Conservation (phyloP, 2,329 filamentous ascomycete species). For the Colletotrichum sp. region DNA sequence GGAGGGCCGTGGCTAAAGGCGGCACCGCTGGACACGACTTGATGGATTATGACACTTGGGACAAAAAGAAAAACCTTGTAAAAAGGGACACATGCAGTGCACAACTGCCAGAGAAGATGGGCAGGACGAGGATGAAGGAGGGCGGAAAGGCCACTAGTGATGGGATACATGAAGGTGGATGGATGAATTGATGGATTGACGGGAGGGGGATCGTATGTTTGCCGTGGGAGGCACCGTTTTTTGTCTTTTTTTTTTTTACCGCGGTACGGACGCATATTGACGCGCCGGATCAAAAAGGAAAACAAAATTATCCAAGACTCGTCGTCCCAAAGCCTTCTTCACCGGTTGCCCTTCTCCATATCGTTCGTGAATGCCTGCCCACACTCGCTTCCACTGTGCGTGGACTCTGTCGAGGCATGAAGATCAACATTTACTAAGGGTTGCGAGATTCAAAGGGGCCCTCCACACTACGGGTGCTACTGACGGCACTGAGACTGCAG, state of each 20-base stretch:
- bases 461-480: not conserved
- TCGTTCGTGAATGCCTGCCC: not conserved
- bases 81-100: not conserved
- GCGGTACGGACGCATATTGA: not conserved
- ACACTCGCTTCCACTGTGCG: not conserved
- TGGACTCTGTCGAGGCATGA: not conserved
- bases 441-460: not conserved
- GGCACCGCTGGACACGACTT: constrained; percentile 12
- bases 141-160: not conserved
- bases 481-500: not conserved
- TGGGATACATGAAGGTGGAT: not conserved
- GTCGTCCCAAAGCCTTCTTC: not conserved
- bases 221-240: not conserved
- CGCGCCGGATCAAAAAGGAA: not conserved
- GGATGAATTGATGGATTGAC: not conserved
- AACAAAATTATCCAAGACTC: not conserved
- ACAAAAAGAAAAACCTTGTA: not conserved
- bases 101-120: not conserved
- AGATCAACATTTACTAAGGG: not conserved
- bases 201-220: not conserved
- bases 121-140: not conserved
- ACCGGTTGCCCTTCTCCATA: not conserved
- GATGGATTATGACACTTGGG: constrained; percentile 17
- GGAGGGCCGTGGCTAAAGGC: not conserved
- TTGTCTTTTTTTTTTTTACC: not conserved